Percentiles rank a stretch among this genome's conserved stretches.
phyloP scores from a whole-genome alignment of 1,284 basidiomycete species.

The Tilletia horrida region DNA sequence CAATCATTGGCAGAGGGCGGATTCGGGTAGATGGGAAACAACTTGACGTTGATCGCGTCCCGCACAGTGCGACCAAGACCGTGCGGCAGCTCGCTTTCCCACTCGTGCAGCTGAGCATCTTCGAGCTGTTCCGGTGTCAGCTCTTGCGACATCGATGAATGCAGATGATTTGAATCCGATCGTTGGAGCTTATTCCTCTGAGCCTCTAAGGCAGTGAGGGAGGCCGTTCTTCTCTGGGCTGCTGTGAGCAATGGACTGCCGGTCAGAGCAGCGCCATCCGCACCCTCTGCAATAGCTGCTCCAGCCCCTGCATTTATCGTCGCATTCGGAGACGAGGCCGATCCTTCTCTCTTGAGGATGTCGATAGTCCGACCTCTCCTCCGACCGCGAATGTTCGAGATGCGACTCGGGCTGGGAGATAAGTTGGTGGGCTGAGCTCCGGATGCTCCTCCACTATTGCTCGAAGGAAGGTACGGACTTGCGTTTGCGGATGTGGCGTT shows the following conservation, averaged over 20 bases:
- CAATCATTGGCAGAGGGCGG: slow-evolving; percentile 85
- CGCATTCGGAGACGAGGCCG: neutral
- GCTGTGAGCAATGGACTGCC: neutral
- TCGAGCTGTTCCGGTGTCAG: neutral
- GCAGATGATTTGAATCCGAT: too few relatives aligned
- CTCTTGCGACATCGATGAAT: too few relatives aligned
- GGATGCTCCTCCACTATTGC: neutral
- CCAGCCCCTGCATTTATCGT: neutral
- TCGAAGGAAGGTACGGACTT: neutral
- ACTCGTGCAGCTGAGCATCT: neutral
- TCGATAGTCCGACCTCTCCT: neutral
- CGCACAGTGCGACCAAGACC: slow-evolving; percentile 51
- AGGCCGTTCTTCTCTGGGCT: neutral
- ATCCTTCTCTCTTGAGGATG: neutral
- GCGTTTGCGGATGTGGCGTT: neutral
- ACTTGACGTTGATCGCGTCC: slow-evolving; percentile 64
- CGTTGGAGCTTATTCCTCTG: too few relatives aligned
- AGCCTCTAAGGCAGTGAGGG: neutral
- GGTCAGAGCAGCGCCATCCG: neutral
- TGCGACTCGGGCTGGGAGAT: slow-evolving; percentile 10
- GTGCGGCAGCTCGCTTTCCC: slow-evolving; percentile 38
- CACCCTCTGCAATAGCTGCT: too few relatives aligned
- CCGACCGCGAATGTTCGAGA: neutral
- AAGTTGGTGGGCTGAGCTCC: neutral
- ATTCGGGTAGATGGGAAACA: slow-evolving; percentile 94